Evolutionary conservation across 1,284 basidiomycete species (phyloP), one percentile per base, ranked within the genome.

Genomic region (Ceraceosorus guamensis): DNA sequence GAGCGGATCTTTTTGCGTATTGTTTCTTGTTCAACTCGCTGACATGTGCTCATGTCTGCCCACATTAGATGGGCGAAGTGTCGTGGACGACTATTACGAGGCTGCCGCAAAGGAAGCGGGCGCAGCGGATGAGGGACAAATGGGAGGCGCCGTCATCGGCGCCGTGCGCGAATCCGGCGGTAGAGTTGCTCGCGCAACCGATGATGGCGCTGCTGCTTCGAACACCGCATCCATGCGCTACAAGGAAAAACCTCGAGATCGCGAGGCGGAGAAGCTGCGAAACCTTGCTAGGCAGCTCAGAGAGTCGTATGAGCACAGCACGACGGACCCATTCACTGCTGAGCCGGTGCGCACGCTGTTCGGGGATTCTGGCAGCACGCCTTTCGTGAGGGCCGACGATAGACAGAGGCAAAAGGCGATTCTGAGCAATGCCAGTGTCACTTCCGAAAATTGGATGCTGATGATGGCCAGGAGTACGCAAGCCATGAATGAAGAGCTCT

Each of bases 81-180:
- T 97, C 2, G 82, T 84, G 16, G 93, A 98, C 73, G 93, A 98
- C 79, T 98, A 98, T 78, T 90, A 91, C 78, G 90, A 95, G 78
- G 86, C 86, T 45, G 86, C 86, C 56, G 84, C 32, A 65, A 64
- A 41, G 45, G 46, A 48, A 18, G 37, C 8, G 37, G 37, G n/a
- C 37, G 37, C 37, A n/a, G n/a, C n/a, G n/a, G n/a, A n/a, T n/a
- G n/a, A n/a, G n/a, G n/a, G n/a, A n/a, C n/a, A n/a, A n/a, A n/a
- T n/a, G n/a, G n/a, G n/a, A n/a, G n/a, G n/a, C n/a, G n/a, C n/a
- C n/a, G n/a, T n/a, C n/a, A n/a, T n/a, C n/a, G n/a, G n/a, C n/a
- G n/a, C n/a, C n/a, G n/a, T n/a, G n/a, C n/a, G n/a, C n/a, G n/a
- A n/a, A n/a, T n/a, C n/a, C n/a, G n/a, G n/a, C n/a, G n/a, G n/a